Base-by-base conservation (phyloP, 1,139 yeast genomes). In the Saccharomyces hybrid region DNA sequence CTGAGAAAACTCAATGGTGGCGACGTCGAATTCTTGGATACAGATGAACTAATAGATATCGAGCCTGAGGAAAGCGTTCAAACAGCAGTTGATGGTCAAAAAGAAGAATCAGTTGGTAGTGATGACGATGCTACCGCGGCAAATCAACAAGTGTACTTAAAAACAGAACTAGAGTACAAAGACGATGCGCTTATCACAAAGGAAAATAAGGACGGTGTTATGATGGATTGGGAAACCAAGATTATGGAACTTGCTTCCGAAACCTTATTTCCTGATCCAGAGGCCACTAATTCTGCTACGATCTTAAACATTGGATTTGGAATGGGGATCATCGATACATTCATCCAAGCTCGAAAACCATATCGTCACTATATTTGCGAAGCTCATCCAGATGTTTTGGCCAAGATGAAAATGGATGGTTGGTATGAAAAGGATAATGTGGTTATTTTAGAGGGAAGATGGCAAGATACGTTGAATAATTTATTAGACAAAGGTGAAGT, bases 221-320 rank as follows among this genome's bases (percentile, higher is more conserved):
- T 91, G 98, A 91, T 91, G 98, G 86, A 86, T 61, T 91, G 98
- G 98, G 98, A 91, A 70, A 78, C 82, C 3, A 82, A 83, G 30
- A 77, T 91, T 54, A 91, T 91, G 98, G 75, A 78, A 57, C 75
- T 84, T 25, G 95, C 96, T 1, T 86, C 96, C 55, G 83, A 85
- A 28, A 74, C 90, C 0, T 68, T 90, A 16, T 82, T 85, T 68
- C 73, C 75, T 52, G 73, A 78, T 3, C 54, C 71, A 42, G 54
- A 61, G 13, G 59, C 65, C 13, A 69, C 68, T 4, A 79, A 77
- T 41, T 65, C 73, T 1, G 72, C 81, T 9, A 75, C 74, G 27
- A 81, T 91, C 2, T 74, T 91, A 50, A 91, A 91, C 64, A 88
- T 91, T 50, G 98, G 98, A 0, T 91, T 91, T 67, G 98, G 98